These are phyloP conservation scores for Raddia guianensis DNA, from an alignment of 176 grass and related monocot genomes.

Conservation along the genomic window DNA sequence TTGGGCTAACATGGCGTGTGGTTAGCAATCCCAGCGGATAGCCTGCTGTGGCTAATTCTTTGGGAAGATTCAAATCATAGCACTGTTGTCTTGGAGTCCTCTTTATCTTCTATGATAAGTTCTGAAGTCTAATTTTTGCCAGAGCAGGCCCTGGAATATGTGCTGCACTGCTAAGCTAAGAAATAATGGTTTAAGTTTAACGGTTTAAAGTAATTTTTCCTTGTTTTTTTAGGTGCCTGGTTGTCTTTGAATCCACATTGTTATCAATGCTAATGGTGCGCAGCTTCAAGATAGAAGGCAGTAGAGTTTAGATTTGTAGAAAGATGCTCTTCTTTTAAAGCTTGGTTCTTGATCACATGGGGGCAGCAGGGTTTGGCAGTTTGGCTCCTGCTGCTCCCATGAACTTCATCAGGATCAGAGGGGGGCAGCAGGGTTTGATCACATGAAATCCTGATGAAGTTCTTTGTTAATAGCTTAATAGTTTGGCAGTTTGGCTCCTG, in stretches of 20 bases:
- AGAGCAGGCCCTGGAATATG: background rate
- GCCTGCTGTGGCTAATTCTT: background rate
- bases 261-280: conserved; percentile 1
- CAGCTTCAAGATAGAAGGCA: background rate
- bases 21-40: background rate
- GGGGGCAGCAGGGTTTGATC: background rate
- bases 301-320: background rate
- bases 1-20: conserved; percentile 20
- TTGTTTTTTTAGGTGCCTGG: background rate
- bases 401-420: background rate
- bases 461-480: background rate
- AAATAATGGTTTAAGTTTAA: background rate
- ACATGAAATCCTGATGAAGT: conserved; percentile 1
- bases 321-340: background rate
- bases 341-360: background rate
- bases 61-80: conserved; percentile 1
- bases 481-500: background rate
- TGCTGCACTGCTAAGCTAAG: background rate
- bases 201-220: background rate
- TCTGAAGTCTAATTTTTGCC: background rate
- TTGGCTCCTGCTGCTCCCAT: no score
- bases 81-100: background rate
- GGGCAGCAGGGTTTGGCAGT: background rate
- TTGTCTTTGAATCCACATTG: background rate
- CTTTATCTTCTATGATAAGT: background rate